Percentiles rank a stretch among this genome's conserved stretches.
These are phyloP conservation scores for Nicotiana otophora DNA, from an alignment of 257 asterid species.

Conservation along the genomic window DNA sequence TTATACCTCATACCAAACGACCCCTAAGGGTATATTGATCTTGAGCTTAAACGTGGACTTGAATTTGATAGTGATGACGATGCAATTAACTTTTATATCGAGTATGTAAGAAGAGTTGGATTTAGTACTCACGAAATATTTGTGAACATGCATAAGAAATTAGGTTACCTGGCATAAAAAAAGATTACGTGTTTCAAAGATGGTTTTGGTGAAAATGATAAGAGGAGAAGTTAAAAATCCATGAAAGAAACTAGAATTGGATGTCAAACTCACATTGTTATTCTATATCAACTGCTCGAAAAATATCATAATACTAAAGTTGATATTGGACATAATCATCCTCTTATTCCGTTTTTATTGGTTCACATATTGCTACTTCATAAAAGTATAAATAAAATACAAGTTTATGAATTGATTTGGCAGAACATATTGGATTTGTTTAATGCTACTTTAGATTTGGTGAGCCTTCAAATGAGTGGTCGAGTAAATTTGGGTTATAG, in stretches of 20 bases:
- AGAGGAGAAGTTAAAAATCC: slow-evolving; percentile 55
- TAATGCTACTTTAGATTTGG: background rate
- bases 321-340: background rate
- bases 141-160: slow-evolving; percentile 50
- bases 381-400: background rate
- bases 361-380: background rate
- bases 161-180: slow-evolving; percentile 48
- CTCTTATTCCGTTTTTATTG: background rate
- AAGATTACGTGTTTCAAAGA: slow-evolving; percentile 58
- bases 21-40: background rate
- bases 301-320: background rate
- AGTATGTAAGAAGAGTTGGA: slow-evolving; percentile 47
- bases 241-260: slow-evolving; percentile 57
- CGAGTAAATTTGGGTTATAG: background rate
- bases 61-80: background rate
- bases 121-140: slow-evolving; percentile 52
- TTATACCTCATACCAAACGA: too few species aligned
- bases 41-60: background rate
- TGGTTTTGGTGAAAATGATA: slow-evolving; percentile 48
- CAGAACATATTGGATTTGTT: background rate
- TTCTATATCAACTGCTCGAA: background rate
- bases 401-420: background rate
- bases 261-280: slow-evolving; percentile 40
- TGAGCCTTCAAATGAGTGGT: background rate
- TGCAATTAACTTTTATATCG: slow-evolving; percentile 24